A percentile compares a stretch with the other conserved stretches of the same genome.
Evolutionary conservation across 208 protist genomes (phyloP).

Genomic region (Crithidia expoeki): DNA sequence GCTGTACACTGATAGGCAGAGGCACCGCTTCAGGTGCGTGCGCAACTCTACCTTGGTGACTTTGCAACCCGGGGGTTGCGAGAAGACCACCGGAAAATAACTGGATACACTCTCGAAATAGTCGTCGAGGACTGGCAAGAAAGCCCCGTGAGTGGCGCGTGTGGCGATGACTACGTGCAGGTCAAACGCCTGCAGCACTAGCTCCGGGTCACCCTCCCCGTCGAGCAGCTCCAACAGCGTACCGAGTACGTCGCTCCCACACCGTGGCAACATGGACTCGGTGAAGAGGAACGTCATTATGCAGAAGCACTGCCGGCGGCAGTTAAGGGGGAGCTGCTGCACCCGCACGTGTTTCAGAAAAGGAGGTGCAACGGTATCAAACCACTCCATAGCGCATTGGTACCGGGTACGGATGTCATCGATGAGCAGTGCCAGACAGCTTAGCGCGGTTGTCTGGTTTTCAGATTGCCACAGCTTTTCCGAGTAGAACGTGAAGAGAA

Average conservation of each 20-base stretch:
- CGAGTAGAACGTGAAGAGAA: slow-evolving; percentile 62
- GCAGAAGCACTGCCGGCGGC: slow-evolving; percentile 33
- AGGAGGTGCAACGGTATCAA: slow-evolving; percentile 10
- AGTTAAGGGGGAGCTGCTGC: slow-evolving; percentile 36
- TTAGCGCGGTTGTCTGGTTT: slow-evolving; percentile 39
- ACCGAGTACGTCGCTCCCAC: slow-evolving; percentile 30
- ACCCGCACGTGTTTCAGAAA: slow-evolving; percentile 32
- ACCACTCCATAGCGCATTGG: slow-evolving; percentile 23
- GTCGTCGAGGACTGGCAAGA: slow-evolving; percentile 45
- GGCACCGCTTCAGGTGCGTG: slow-evolving; percentile 41
- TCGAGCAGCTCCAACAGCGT: slow-evolving; percentile 63
- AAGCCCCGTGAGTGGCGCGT: slow-evolving; percentile 17
- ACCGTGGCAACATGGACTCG: slow-evolving; percentile 15
- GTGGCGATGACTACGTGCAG: slow-evolving; percentile 40
- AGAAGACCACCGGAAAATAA: slow-evolving; percentile 89
- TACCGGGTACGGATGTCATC: slow-evolving; percentile 23
- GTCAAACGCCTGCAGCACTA: slow-evolving; percentile 61
- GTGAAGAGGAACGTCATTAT: slow-evolving; percentile 34
- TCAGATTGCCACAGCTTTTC: slow-evolving; percentile 47
- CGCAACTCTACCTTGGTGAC: slow-evolving; percentile 73
- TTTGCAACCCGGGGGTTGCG: slow-evolving; percentile 54
- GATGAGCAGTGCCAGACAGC: slow-evolving; percentile 42
- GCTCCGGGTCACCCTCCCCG: slow-evolving; percentile 76
- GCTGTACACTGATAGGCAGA: slow-evolving; percentile 48
- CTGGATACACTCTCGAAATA: slow-evolving; percentile 83